A percentile compares a stretch with the other conserved stretches of the same genome.
Evolutionary conservation across 1,284 basidiomycete species (phyloP).

Genomic region (Rhodotorula sp.): DNA sequence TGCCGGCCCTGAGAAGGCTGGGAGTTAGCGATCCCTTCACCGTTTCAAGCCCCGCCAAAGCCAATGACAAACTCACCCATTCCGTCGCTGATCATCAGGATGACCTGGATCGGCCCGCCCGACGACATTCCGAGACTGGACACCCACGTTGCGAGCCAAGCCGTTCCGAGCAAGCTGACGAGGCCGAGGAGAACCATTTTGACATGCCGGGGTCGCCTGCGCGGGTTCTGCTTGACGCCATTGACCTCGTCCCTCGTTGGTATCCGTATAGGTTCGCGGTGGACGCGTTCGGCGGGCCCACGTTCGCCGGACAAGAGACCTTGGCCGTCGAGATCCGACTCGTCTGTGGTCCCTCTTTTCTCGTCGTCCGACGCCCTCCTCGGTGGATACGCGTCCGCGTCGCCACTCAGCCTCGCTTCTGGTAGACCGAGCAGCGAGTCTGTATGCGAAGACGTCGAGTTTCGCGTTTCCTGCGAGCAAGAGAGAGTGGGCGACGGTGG

Average conservation of each 20-base stretch:
- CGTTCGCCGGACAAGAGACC: background rate
- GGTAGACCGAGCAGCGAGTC: conserved; percentile 20
- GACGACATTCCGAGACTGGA: conserved; percentile 18
- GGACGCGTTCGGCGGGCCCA: background rate
- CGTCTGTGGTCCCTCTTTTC: background rate
- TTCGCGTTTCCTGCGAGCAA: conserved; percentile 21
- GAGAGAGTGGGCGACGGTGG: conserved; percentile 1
- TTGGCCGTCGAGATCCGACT: background rate
- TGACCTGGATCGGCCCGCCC: conserved; percentile 44
- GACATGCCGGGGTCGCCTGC: background rate
- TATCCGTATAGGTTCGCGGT: conserved; percentile 7
- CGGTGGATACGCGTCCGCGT: background rate
- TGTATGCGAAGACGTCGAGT: conserved; percentile 12
- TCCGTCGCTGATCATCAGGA: conserved; percentile 50
- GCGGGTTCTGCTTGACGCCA: background rate
- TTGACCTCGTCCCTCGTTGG: conserved; percentile 15
- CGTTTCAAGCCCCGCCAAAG: too few species aligned
- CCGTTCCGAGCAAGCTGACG: conserved; percentile 7
- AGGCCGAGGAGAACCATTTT: background rate
- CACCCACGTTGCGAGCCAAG: conserved; percentile 14
- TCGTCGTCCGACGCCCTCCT: background rate
- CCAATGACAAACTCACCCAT: conserved; percentile 38
- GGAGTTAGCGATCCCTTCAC: background rate
- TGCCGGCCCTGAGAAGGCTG: conserved; percentile 40
- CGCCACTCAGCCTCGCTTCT: background rate